phyloP scores from a whole-genome alignment of 768 basidiomycete genomes.

The Kwoniella shandongensis region DNA sequence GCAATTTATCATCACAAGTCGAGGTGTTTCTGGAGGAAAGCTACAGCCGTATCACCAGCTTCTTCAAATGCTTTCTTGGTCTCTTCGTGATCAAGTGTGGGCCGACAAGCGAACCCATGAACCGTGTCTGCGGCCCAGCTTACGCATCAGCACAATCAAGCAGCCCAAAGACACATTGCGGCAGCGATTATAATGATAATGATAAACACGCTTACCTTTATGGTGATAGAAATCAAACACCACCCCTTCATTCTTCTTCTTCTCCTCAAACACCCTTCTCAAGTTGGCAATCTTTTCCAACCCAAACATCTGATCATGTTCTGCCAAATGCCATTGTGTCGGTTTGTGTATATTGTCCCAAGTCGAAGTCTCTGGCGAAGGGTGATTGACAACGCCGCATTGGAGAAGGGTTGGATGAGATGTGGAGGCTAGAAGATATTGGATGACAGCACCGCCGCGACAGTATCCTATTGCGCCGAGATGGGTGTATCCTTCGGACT shows the following conservation, averaged over 20 bases:
- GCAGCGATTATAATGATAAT: no score
- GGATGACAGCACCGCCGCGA: slow-evolving; percentile 35
- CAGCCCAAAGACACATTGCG: neutral
- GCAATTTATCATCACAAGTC: no score
- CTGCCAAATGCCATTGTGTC: slow-evolving; percentile 28
- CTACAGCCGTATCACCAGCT: slow-evolving; percentile 57
- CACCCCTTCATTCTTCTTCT: slow-evolving; percentile 14
- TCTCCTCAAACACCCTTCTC: slow-evolving; percentile 22
- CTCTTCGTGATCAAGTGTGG: slow-evolving; percentile 60
- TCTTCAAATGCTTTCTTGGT: slow-evolving; percentile 63
- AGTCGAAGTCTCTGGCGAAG: slow-evolving; percentile 18
- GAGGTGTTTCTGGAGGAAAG: slow-evolving; percentile 58
- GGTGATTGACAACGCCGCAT: slow-evolving; percentile 38
- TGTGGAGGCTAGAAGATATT: slow-evolving; percentile 22
- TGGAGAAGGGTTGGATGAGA: slow-evolving; percentile 3
- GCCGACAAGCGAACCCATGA: slow-evolving; percentile 67
- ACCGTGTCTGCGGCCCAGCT: slow-evolving; percentile 53
- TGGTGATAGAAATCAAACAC: slow-evolving; percentile 22
- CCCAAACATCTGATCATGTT: slow-evolving; percentile 33
- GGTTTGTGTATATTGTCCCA: slow-evolving; percentile 25
- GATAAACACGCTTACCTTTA: slow-evolving; percentile 23
- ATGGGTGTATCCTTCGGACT: slow-evolving; percentile 30
- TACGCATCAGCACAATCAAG: neutral
- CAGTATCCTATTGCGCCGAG: slow-evolving; percentile 38
- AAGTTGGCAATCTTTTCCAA: slow-evolving; percentile 24